These are phyloP conservation scores for Colletotrichum karsti DNA, from an alignment of 2,329 filamentous ascomycete genomes.

Conservation along the genomic window DNA sequence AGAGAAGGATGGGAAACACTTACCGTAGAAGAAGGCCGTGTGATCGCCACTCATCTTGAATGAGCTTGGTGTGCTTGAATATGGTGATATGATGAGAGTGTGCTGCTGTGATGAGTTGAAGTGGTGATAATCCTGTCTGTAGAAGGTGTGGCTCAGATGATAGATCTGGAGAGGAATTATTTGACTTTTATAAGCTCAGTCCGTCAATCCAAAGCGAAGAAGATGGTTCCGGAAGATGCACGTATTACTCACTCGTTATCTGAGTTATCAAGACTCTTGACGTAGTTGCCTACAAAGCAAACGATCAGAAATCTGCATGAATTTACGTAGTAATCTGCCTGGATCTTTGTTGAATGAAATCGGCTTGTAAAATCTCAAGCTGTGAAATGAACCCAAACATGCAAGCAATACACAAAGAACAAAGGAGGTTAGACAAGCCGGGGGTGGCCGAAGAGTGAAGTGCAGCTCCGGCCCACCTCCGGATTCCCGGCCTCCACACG, in stretches of 20 bases:
- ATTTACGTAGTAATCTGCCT: too few species aligned
- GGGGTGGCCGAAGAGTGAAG: constrained; percentile 14
- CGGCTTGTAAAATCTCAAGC: background rate
- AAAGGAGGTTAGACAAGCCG: background rate
- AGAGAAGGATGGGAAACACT: constrained; percentile 25
- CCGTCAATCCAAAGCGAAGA: too few species aligned
- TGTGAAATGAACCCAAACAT: too few species aligned
- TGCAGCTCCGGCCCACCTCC: constrained; percentile 22
- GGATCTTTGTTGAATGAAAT: too few species aligned
- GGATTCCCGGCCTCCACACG: constrained; percentile 9
- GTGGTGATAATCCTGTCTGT: background rate
- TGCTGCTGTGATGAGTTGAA: too few species aligned
- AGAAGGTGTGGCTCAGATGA: background rate
- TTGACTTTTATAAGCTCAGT: too few species aligned
- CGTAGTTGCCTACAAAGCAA: too few species aligned
- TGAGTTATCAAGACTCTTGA: too few species aligned
- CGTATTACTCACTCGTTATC: too few species aligned
- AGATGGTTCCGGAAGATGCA: too few species aligned
- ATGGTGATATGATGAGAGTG: background rate
- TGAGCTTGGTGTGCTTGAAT: background rate
- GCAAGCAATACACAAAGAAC: background rate
- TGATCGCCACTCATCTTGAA: constrained; percentile 49
- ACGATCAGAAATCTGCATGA: too few species aligned
- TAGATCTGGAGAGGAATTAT: background rate
- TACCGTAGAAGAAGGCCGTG: constrained; percentile 68